These are phyloP conservation scores for Bullera alba DNA, from an alignment of 768 basidiomycete species.

Conservation along the genomic window DNA sequence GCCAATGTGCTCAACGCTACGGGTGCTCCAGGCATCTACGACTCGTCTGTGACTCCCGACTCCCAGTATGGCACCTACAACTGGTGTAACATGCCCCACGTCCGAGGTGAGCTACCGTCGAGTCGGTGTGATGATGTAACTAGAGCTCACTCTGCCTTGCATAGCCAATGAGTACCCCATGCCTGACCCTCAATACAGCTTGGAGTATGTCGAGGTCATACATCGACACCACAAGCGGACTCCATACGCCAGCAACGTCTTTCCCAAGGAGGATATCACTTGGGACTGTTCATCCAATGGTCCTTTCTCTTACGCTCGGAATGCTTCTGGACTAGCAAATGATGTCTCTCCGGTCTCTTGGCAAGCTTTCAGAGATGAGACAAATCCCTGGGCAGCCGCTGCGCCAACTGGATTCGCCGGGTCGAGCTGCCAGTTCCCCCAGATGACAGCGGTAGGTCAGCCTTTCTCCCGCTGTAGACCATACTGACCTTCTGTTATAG, in stretches of 20 bases:
- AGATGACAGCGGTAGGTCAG: slow-evolving; percentile 20
- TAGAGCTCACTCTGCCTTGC: no score
- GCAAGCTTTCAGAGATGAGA: slow-evolving; percentile 17
- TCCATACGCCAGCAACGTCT: slow-evolving; percentile 27
- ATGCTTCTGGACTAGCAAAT: slow-evolving; percentile 7
- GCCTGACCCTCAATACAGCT: slow-evolving; percentile 13
- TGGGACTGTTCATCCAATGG: slow-evolving; percentile 22
- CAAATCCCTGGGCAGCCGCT: slow-evolving; percentile 19
- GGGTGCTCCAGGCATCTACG: slow-evolving; percentile 27
- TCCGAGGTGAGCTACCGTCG: slow-evolving; percentile 14
- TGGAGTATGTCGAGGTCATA: slow-evolving; percentile 34
- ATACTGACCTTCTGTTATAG: no score
- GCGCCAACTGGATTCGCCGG: slow-evolving; percentile 17
- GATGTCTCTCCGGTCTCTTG: slow-evolving; percentile 17
- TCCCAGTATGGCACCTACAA: slow-evolving; percentile 19
- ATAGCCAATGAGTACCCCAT: slow-evolving; percentile 25
- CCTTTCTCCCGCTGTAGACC: no score
- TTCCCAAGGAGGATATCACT: slow-evolving; percentile 31
- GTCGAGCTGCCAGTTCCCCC: slow-evolving; percentile 31
- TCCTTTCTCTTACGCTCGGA: slow-evolving; percentile 15
- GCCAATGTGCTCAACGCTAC: slow-evolving; percentile 22
- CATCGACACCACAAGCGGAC: slow-evolving; percentile 35
- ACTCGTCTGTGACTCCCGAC: slow-evolving; percentile 12
- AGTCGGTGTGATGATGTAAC: no score
- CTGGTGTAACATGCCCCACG: slow-evolving; percentile 31